These are phyloP conservation scores for Pistacia vera DNA, from an alignment of 345 rosid genomes.

Conservation along the genomic window DNA sequence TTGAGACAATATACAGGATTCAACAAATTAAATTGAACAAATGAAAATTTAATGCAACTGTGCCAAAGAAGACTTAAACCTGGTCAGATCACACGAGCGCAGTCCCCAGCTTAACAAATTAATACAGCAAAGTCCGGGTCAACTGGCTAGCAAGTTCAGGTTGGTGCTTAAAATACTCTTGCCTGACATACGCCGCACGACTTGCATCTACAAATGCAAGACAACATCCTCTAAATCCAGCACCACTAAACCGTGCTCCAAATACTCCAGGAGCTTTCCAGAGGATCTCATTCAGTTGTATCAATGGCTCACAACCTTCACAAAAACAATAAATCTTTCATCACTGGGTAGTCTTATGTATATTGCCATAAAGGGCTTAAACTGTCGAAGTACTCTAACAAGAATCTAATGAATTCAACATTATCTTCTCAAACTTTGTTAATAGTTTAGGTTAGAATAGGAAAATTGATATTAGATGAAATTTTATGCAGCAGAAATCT, in stretches of 20 bases:
- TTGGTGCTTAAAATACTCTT: conserved; percentile 62
- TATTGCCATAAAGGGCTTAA: neutral
- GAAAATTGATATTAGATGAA: neutral
- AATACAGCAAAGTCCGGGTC: conserved; percentile 43
- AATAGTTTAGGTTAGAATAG: neutral
- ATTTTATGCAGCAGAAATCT: neutral
- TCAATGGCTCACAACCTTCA: conserved; percentile 79
- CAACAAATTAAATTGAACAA: neutral
- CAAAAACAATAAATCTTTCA: neutral
- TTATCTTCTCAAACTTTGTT: neutral
- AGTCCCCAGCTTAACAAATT: conserved; percentile 72
- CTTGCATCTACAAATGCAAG: conserved; percentile 68
- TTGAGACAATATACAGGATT: neutral
- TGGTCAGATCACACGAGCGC: conserved; percentile 62
- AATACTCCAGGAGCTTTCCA: conserved; percentile 73
- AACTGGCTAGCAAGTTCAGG: conserved; percentile 61
- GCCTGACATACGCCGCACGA: conserved; percentile 55
- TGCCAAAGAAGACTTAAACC: neutral
- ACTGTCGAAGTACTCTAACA: neutral
- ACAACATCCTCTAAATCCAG: conserved; percentile 94
- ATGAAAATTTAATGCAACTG: neutral
- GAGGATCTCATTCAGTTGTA: conserved; percentile 72
- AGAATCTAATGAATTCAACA: neutral
- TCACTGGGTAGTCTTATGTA: neutral
- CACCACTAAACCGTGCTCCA: conserved; percentile 93